A percentile compares a stretch with the other conserved stretches of the same genome.
Conservation (phyloP, 2,329 filamentous ascomycete genomes). For the Pseudogymnoascus sp. region DNA sequence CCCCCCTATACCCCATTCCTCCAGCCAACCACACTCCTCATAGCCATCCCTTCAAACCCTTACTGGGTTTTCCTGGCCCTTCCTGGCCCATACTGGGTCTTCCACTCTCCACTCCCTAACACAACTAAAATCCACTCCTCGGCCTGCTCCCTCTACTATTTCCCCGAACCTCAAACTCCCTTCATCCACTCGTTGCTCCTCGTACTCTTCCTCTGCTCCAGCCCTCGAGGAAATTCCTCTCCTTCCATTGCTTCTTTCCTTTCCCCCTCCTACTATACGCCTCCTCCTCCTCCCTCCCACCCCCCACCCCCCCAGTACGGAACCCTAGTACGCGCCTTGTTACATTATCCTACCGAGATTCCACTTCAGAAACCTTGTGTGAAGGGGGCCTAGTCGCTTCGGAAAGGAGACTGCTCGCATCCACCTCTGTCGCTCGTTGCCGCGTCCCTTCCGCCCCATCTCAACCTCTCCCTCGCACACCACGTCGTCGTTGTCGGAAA, state of each 20-base stretch:
- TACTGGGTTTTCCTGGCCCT: background rate
- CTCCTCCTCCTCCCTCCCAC: background rate
- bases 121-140: background rate
- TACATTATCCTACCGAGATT: constrained; percentile 1
- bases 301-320: background rate
- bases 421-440: background rate
- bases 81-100: too few relatives aligned
- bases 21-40: background rate
- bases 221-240: background rate
- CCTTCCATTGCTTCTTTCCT: background rate
- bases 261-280: background rate
- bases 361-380: background rate
- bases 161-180: background rate
- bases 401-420: background rate
- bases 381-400: background rate
- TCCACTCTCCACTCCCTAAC: background rate
- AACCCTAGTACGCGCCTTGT: background rate
- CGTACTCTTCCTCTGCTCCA: background rate
- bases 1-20: background rate
- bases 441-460: constrained; percentile 1
- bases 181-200: background rate
- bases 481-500: background rate
- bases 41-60: background rate
- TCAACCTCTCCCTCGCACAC: background rate
- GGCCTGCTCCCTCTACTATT: background rate